Percentiles rank a stretch among this genome's conserved stretches.
These are phyloP conservation scores for Trametes villosa DNA, from an alignment of 768 basidiomycete species.

Conservation along the genomic window DNA sequence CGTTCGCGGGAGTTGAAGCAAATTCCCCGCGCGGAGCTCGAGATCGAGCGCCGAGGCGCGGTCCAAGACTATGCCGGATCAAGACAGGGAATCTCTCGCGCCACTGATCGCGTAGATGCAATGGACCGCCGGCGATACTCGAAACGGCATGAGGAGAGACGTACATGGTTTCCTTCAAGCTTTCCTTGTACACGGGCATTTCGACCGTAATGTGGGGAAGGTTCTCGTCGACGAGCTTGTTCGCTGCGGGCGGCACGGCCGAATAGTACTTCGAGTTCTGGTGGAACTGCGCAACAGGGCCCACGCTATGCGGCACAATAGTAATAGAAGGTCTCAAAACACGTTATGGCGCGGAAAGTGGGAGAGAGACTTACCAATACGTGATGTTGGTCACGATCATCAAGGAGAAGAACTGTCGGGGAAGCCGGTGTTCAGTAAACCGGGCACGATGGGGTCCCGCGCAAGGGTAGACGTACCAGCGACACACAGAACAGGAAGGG, in stretches of 20 bases:
- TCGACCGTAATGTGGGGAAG: constrained; percentile 81
- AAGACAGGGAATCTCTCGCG: not conserved
- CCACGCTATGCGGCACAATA: constrained; percentile 50
- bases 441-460: not conserved
- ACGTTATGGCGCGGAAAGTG: not conserved
- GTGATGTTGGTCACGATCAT: constrained; percentile 68
- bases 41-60: not conserved
- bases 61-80: not conserved
- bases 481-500: constrained; percentile 81
- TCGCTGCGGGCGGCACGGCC: constrained; percentile 62
- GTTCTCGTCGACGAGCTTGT: constrained; percentile 62
- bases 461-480: constrained; percentile 50
- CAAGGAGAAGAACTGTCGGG: constrained; percentile 68
- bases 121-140: not conserved
- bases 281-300: constrained; percentile 84
- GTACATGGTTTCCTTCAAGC: constrained; percentile 80
- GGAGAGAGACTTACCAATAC: constrained; percentile 55
- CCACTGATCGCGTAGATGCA: constrained; percentile 3
- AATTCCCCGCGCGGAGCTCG: not conserved
- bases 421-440: not conserved
- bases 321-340: constrained; percentile 3
- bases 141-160: constrained; percentile 32
- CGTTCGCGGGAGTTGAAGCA: not conserved
- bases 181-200: constrained; percentile 90
- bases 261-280: constrained; percentile 88